Conservation (phyloP, 2,329 filamentous ascomycete species). For the Paecilomyces sp. region DNA sequence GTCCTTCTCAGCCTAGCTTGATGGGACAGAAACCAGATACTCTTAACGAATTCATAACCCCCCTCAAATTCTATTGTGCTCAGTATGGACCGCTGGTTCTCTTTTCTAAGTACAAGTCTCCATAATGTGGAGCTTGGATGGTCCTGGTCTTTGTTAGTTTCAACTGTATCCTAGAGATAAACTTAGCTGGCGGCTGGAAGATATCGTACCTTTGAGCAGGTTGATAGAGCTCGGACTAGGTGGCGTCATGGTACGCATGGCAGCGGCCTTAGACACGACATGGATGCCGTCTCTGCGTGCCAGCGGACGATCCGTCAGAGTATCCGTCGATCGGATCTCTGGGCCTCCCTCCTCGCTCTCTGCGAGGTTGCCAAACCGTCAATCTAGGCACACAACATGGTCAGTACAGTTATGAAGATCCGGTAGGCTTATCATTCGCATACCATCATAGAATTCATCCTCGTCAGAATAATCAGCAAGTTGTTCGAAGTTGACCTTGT, state of each 20-base stretch:
- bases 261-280: slow-evolving; percentile 24
- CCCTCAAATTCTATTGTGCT: slow-evolving; percentile 1
- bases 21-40: neutral
- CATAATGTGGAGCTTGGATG: slow-evolving; percentile 38
- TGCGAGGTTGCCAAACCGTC: slow-evolving; percentile 84
- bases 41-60: slow-evolving; percentile 1
- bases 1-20: slow-evolving; percentile 10
- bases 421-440: slow-evolving; percentile 6
- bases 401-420: slow-evolving; percentile 2
- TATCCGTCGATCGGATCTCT: slow-evolving; percentile 45
- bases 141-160: slow-evolving; percentile 18
- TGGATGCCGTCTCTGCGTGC: slow-evolving; percentile 27
- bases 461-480: slow-evolving; percentile 85
- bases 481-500: slow-evolving; percentile 99
- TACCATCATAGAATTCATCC: slow-evolving; percentile 83
- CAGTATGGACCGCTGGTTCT: slow-evolving; percentile 2
- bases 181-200: neutral
- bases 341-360: slow-evolving; percentile 76
- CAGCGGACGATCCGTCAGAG: slow-evolving; percentile 49
- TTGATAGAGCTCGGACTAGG: slow-evolving; percentile 27
- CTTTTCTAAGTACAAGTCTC: slow-evolving; percentile 15
- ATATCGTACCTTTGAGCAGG: slow-evolving; percentile 30
- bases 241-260: slow-evolving; percentile 20
- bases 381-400: slow-evolving; percentile 53
- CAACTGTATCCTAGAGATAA: neutral